Conservation (phyloP, 2,329 filamentous ascomycete genomes). For the Fusarium mundagurra region DNA sequence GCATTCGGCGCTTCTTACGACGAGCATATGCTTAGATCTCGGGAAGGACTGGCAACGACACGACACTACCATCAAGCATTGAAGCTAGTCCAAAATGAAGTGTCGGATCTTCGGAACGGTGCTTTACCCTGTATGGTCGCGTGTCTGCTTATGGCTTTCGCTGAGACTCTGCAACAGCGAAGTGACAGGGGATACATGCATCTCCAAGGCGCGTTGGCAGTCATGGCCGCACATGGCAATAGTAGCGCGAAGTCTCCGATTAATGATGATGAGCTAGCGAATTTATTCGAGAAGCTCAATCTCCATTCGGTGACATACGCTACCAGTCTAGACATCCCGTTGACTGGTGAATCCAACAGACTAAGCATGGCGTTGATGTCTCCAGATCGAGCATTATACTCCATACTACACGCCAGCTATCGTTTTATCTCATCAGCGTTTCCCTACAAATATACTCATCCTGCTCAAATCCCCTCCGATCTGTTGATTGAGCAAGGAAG, state of each 20-base stretch:
- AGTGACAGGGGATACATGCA: constrained; percentile 22
- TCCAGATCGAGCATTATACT: not conserved
- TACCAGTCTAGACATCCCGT: not conserved
- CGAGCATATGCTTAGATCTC: constrained; percentile 7
- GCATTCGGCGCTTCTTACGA: constrained; percentile 23
- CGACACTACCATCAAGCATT: constrained; percentile 9
- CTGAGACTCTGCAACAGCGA: constrained; percentile 11
- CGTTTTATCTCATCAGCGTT: not conserved
- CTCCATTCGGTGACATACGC: constrained; percentile 25
- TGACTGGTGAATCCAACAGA: not conserved
- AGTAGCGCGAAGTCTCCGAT: rapidly evolving
- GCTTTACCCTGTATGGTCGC: constrained; percentile 1
- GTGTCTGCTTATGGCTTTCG: constrained; percentile 12
- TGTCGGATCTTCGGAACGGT: not conserved
- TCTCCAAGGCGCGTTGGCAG: constrained; percentile 6
- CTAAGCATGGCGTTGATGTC: not conserved
- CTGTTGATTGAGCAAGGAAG: constrained; percentile 20
- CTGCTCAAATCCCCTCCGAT: not conserved
- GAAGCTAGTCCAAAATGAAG: not conserved
- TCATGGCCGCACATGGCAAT: not conserved
- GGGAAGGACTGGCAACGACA: not conserved
- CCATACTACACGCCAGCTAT: constrained; percentile 6
- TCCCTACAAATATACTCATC: constrained; percentile 4
- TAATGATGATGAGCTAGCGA: not conserved
- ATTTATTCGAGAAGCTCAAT: constrained; percentile 17